Percentiles rank a stretch among this genome's conserved stretches.
phyloP scores from a whole-genome alignment of 306 rosid genomes.

The cucumber (Cucumis sativus) region Cucumber_9930_V3 NC_026656.2:4258501-4259000 shows the following conservation, averaged over 20 bases:
- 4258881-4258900: too few relatives aligned
- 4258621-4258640: conserved; percentile 42
- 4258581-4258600: conserved; percentile 30
- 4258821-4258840: conserved; percentile 47
- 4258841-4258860: not conserved
- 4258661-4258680: conserved; percentile 60
- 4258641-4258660: conserved; percentile 26
- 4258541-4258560: conserved; percentile 21
- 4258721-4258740: conserved; percentile 61
- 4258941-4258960: too few relatives aligned
- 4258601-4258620: conserved; percentile 31
- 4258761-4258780: conserved; percentile 39
- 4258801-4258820: conserved; percentile 61
- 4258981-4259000: too few relatives aligned
- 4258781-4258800: conserved; percentile 36
- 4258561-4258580: conserved; percentile 22
- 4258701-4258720: conserved; percentile 87
- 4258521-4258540: conserved; percentile 48
- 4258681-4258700: conserved; percentile 60
- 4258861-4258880: not conserved
- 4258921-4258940: too few relatives aligned
- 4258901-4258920: too few relatives aligned
- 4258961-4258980: too few relatives aligned
- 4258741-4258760: conserved; percentile 54
- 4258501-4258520: conserved; percentile 62